Evolutionary conservation across 75 land plant genomes (phyloP), one percentile per base, ranked within the genome.

Genomic region (Selaginella moellendorffii): DNA sequence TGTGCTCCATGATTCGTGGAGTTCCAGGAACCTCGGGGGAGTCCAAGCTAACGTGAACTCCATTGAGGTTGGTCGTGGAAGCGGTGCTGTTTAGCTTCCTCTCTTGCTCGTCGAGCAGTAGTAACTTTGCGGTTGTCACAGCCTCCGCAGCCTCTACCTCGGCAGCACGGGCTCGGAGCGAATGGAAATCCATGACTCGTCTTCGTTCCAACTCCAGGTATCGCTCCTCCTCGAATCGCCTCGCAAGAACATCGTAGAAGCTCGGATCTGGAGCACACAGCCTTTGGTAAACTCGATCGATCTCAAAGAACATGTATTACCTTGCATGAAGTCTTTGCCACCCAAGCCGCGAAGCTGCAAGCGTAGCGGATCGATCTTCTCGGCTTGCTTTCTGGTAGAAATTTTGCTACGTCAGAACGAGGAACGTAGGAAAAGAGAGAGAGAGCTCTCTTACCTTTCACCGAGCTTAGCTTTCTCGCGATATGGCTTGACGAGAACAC

Each of bases 401-500:
- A n/a, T n/a, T n/a, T n/a, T n/a, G n/a, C n/a, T n/a, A n/a, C n/a
- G n/a, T n/a, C n/a, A n/a, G n/a, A n/a, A n/a, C n/a, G n/a, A n/a
- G n/a, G n/a, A n/a, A n/a, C n/a, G n/a, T n/a, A n/a, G n/a, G n/a
- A n/a, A n/a, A n/a, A n/a, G 26, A n/a, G n/a, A n/a, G n/a, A n/a
- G n/a, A n/a, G n/a, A n/a, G n/a, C n/a, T n/a, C n/a, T n/a, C n/a
- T n/a, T 68, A 85, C 97, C 95, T 85, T 24, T 92, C 88, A 53
- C 69, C 59, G 30, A 76, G 80, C 67, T 78, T 85, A 14, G 85
- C 74, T 68, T 93, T 93, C 63, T 93, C 98, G 62, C 81, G 65
- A 68, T 93, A 93, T 30, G 96, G 96, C 63, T 93, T 93, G 31
- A 93, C 98, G 31, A 93, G 84, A 51, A 93, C 96, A 14, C 98